These are phyloP conservation scores for Trapa bicornis DNA, from an alignment of 345 rosid species.

Conservation along the genomic window DNA sequence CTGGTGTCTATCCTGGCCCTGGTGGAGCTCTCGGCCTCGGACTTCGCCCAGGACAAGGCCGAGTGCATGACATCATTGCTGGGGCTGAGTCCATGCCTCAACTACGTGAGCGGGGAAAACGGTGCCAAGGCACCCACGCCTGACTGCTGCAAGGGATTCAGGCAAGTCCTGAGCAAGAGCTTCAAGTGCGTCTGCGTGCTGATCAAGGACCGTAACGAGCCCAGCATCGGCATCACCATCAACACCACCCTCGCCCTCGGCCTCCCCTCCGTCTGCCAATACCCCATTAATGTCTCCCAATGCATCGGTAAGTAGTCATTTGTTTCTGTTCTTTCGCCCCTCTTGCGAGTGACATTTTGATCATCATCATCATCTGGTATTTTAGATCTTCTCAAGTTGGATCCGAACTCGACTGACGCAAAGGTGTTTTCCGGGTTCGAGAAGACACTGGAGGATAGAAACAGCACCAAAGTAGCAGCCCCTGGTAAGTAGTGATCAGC, in stretches of 20 bases:
- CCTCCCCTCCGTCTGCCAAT: constrained; percentile 48
- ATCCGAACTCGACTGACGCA: constrained; percentile 56
- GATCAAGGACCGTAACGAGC: constrained; percentile 57
- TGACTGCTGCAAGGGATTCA: constrained; percentile 67
- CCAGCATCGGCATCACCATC: constrained; percentile 54
- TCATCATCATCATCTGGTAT: background rate
- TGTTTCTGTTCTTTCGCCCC: too few species aligned
- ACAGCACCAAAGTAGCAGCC: background rate
- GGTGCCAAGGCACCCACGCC: constrained; percentile 38
- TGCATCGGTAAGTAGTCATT: constrained; percentile 39
- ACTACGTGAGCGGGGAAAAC: constrained; percentile 49
- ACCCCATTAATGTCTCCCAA: constrained; percentile 32
- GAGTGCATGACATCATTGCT: constrained; percentile 49
- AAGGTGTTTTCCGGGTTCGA: constrained; percentile 46
- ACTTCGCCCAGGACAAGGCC: constrained; percentile 41
- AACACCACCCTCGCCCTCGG: constrained; percentile 48
- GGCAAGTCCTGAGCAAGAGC: constrained; percentile 45
- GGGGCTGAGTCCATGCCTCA: constrained; percentile 48
- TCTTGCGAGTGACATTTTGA: background rate
- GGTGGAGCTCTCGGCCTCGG: constrained; percentile 26
- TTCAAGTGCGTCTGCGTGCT: constrained; percentile 60
- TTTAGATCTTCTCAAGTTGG: constrained; percentile 47
- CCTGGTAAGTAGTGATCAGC: background rate
- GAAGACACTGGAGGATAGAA: constrained; percentile 21
- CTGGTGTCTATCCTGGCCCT: constrained; percentile 8